phyloP scores from a whole-genome alignment of 306 rosid genomes.

The Vigna reflexopilosa region DNA sequence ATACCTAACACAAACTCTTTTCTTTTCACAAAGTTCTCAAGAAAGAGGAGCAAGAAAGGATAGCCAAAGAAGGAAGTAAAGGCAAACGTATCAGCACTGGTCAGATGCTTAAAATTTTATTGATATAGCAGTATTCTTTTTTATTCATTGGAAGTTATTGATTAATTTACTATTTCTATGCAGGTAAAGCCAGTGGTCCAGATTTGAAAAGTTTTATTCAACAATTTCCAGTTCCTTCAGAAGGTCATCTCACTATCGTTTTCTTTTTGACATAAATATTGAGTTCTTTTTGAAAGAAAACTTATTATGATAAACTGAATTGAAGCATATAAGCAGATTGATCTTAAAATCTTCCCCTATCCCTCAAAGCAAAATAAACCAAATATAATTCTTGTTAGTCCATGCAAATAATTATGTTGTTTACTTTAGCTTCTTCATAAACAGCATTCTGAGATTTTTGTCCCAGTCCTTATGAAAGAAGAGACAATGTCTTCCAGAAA shows the following conservation, averaged over 20 bases:
- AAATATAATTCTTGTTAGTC: slow-evolving; percentile 13
- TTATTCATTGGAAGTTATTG: slow-evolving; percentile 24
- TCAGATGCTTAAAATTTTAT: slow-evolving; percentile 48
- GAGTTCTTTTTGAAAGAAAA: neutral
- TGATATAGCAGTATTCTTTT: slow-evolving; percentile 11
- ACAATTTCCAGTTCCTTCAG: slow-evolving; percentile 71
- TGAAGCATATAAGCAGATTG: slow-evolving; percentile 3
- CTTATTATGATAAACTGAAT: slow-evolving; percentile 6
- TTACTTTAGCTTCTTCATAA: slow-evolving; percentile 17
- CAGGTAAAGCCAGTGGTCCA: slow-evolving; percentile 74
- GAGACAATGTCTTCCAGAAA: neutral
- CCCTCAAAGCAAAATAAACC: slow-evolving; percentile 9
- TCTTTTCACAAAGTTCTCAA: slow-evolving; percentile 64
- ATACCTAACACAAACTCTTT: slow-evolving; percentile 37
- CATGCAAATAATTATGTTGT: slow-evolving; percentile 16
- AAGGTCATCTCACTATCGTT: slow-evolving; percentile 58
- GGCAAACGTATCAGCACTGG: slow-evolving; percentile 62
- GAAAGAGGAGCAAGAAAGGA: slow-evolving; percentile 91
- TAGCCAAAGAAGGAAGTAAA: slow-evolving; percentile 64
- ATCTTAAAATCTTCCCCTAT: slow-evolving; percentile 4
- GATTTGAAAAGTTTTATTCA: slow-evolving; percentile 84
- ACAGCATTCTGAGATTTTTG: neutral
- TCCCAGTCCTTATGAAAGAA: neutral
- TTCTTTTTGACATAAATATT: slow-evolving; percentile 22
- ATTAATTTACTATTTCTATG: slow-evolving; percentile 23